phyloP scores from a whole-genome alignment of 495 filamentous ascomycete species.

The Filosporella fistucella region DNA sequence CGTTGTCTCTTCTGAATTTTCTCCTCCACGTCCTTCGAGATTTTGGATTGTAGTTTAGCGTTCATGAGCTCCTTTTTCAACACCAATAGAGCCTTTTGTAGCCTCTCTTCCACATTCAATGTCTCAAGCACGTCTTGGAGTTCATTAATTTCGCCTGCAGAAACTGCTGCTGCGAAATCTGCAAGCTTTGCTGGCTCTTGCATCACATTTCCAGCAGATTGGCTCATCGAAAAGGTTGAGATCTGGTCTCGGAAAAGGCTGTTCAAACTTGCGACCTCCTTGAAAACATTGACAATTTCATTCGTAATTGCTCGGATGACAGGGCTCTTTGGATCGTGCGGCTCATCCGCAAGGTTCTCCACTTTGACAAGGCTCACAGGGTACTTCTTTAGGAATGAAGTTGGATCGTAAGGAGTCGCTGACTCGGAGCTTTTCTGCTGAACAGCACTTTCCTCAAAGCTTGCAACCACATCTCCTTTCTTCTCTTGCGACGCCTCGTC shows the following conservation, averaged over 20 bases:
- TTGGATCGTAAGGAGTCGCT: constrained; percentile 69
- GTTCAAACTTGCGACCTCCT: constrained; percentile 90
- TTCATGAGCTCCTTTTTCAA: constrained; percentile 98
- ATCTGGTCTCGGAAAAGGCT: constrained; percentile 97
- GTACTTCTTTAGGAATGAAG: constrained; percentile 85
- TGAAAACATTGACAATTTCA: constrained; percentile 98
- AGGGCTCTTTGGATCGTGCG: constrained; percentile 81
- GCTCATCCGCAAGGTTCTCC: constrained; percentile 84
- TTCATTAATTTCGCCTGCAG: constrained; percentile 82
- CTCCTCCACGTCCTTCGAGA: constrained; percentile 94
- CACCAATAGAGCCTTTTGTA: constrained; percentile 84
- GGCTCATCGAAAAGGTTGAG: constrained; percentile 91
- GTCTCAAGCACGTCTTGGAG: constrained; percentile 90
- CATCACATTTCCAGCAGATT: constrained; percentile 89
- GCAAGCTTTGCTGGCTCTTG: constrained; percentile 92
- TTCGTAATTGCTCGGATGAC: constrained; percentile 87
- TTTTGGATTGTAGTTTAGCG: constrained; percentile 93
- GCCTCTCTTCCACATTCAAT: constrained; percentile 81
- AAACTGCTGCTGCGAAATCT: constrained; percentile 95
- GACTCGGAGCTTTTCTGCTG: constrained; percentile 36
- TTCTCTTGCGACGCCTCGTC: constrained; percentile 53
- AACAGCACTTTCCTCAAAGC: constrained; percentile 80
- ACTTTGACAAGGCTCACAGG: constrained; percentile 90
- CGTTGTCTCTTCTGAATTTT: constrained; percentile 98
- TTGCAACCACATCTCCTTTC: constrained; percentile 91